Percentiles rank a stretch among this genome's conserved stretches.
phyloP scores from a whole-genome alignment of 768 basidiomycete genomes.

The Lentinula aciculospora region DNA sequence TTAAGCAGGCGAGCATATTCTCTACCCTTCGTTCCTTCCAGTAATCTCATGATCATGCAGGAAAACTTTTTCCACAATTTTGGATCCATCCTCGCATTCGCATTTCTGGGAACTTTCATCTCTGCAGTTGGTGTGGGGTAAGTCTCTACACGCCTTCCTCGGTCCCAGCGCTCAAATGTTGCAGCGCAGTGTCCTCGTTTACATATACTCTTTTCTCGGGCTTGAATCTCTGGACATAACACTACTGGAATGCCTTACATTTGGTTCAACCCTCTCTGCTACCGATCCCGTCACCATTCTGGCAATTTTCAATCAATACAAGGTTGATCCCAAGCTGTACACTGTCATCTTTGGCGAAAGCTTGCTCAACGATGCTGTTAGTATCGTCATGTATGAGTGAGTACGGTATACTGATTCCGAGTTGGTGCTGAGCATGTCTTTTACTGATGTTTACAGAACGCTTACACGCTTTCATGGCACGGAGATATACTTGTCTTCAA shows the following conservation, averaged over 20 bases:
- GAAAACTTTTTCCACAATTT: slow-evolving; percentile 99
- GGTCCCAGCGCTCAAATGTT: slow-evolving; percentile 33
- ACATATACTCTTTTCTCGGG: slow-evolving; percentile 90
- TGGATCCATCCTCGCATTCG: slow-evolving; percentile 90
- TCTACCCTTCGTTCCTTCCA: not conserved
- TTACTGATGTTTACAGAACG: slow-evolving; percentile 47
- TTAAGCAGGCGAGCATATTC: slow-evolving; percentile 70
- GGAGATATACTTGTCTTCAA: slow-evolving; percentile 78
- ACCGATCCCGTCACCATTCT: slow-evolving; percentile 98
- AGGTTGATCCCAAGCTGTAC: slow-evolving; percentile 97
- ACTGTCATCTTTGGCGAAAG: slow-evolving; percentile 97
- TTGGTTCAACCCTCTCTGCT: slow-evolving; percentile 94
- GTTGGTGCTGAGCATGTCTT: not conserved
- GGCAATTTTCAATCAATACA: slow-evolving; percentile 97
- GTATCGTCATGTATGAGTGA: slow-evolving; percentile 99
- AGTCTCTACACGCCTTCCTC: slow-evolving; percentile 23
- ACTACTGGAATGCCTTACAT: slow-evolving; percentile 89
- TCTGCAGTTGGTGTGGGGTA: slow-evolving; percentile 95
- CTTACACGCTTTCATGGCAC: slow-evolving; percentile 87
- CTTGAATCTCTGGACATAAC: slow-evolving; percentile 84
- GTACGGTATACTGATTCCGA: slow-evolving; percentile 26
- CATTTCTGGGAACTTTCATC: slow-evolving; percentile 93
- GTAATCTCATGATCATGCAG: slow-evolving; percentile 30
- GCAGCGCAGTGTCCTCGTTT: slow-evolving; percentile 79
- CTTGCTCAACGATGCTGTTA: slow-evolving; percentile 96